Percentiles rank a stretch among this genome's conserved stretches.
These are phyloP conservation scores for Phalaenopsis equestris DNA, from an alignment of 106 monocot genomes.

Conservation along the genomic window DNA sequence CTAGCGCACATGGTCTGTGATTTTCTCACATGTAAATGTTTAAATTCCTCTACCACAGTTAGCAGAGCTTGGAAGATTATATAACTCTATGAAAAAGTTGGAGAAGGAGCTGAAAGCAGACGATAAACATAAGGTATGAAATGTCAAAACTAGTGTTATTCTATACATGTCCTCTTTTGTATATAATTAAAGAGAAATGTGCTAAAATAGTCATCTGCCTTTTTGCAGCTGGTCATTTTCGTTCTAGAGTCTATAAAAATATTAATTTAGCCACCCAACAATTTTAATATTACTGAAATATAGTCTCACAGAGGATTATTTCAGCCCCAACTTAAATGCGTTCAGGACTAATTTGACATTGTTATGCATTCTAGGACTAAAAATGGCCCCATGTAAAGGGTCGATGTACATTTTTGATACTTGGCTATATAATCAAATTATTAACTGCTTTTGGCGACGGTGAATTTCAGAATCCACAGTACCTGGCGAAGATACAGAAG, in stretches of 20 bases:
- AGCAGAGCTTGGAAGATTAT: constrained; percentile 62
- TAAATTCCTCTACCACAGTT: constrained; percentile 30
- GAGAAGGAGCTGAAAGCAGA: constrained; percentile 64
- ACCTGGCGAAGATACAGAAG: constrained; percentile 49
- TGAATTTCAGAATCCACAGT: constrained; percentile 55
- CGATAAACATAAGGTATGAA: constrained; percentile 53
- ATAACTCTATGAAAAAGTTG: constrained; percentile 63
- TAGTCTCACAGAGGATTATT: too few species aligned
- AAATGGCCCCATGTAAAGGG: too few species aligned
- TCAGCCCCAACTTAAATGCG: too few species aligned
- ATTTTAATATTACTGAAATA: too few species aligned
- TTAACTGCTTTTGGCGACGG: neutral
- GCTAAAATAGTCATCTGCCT: too few species aligned
- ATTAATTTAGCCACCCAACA: too few species aligned
- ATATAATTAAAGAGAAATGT: too few species aligned
- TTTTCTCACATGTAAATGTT: neutral
- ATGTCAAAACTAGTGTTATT: neutral
- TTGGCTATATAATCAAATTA: neutral
- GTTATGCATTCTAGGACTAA: too few species aligned
- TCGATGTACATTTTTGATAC: too few species aligned
- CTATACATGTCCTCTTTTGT: neutral
- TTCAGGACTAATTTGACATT: too few species aligned
- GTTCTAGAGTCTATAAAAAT: too few species aligned
- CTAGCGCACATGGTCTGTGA: neutral
- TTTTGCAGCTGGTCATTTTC: too few species aligned